Evolutionary conservation across 768 basidiomycete genomes (phyloP).

Genomic region (Boletales sp.): DNA sequence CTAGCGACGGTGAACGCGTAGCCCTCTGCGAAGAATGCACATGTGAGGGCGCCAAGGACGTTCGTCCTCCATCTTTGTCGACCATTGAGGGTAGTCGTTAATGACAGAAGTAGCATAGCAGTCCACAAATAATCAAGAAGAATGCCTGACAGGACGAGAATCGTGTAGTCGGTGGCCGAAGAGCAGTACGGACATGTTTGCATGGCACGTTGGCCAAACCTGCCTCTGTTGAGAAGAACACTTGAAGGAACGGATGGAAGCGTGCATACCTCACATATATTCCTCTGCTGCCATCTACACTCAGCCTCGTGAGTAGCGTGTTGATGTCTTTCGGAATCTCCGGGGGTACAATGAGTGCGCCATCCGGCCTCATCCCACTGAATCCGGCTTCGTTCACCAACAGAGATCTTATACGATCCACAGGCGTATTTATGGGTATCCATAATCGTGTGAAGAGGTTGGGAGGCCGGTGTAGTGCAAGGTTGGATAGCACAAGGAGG

Average conservation of each 20-base stretch:
- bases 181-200: conserved; percentile 65
- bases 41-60: conserved; percentile 46
- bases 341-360: conserved; percentile 9
- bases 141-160: conserved; percentile 53
- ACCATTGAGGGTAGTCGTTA: conserved; percentile 41
- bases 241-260: not conserved
- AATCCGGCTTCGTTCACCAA: conserved; percentile 42
- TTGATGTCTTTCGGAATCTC: conserved; percentile 49
- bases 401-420: conserved; percentile 47
- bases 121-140: conserved; percentile 60
- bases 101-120: conserved; percentile 42
- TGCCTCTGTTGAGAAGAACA: conserved; percentile 21
- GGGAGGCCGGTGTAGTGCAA: conserved; percentile 39
- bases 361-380: conserved; percentile 19
- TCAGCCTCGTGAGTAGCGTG: conserved; percentile 50
- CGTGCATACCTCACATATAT: conserved; percentile 54
- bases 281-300: conserved; percentile 53
- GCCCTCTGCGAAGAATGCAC: conserved; percentile 48
- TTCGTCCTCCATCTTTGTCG: conserved; percentile 43
- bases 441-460: conserved; percentile 60
- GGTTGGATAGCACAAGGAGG: conserved; percentile 12
- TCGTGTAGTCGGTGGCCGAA: conserved; percentile 54
- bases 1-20: conserved; percentile 50
- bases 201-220: conserved; percentile 67
- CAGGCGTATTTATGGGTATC: conserved; percentile 51